Percentiles rank a stretch among this genome's conserved stretches.
Conservation (phyloP, 2,329 filamentous ascomycete species). For the Aureobasidium sp. region DNA sequence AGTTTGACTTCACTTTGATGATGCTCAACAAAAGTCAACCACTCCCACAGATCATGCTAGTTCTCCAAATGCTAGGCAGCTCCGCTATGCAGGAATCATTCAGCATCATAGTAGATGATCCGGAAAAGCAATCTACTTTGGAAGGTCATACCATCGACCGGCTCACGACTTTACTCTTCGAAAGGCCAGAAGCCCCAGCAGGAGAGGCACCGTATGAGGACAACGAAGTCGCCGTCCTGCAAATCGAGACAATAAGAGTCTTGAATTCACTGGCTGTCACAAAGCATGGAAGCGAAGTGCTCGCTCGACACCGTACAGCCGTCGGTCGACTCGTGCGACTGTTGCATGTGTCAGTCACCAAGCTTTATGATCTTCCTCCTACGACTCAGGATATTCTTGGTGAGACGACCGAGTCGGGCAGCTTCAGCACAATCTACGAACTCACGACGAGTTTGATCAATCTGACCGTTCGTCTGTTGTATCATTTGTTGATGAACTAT, state of each 20-base stretch:
- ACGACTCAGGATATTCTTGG: conserved; percentile 26
- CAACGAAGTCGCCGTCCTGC: conserved; percentile 39
- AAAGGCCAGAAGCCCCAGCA: conserved; percentile 41
- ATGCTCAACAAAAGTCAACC: conserved; percentile 63
- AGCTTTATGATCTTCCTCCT: conserved; percentile 43
- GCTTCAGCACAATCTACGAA: conserved; percentile 28
- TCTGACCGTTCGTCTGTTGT: conserved; percentile 52
- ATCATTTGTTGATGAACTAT: conserved; percentile 48
- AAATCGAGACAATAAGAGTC: conserved; percentile 39
- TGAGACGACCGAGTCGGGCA: conserved; percentile 16
- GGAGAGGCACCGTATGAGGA: conserved; percentile 36
- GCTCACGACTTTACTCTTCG: conserved; percentile 56
- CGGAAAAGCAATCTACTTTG: conserved; percentile 28
- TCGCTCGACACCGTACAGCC: conserved; percentile 61
- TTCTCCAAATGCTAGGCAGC: conserved; percentile 60
- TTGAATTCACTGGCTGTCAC: conserved; percentile 54
- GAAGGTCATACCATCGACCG: conserved; percentile 52
- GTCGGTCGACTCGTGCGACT: conserved; percentile 70
- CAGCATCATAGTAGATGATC: conserved; percentile 55
- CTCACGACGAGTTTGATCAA: conserved; percentile 49
- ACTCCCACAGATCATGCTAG: conserved; percentile 54
- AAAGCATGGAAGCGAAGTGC: conserved; percentile 55
- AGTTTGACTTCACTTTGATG: conserved; percentile 59
- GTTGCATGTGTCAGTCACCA: conserved; percentile 64
- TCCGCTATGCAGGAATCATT: conserved; percentile 59